Evolutionary conservation across 495 filamentous ascomycete genomes (phyloP).

Genomic region (Aspergillus nidulans): DNA sequence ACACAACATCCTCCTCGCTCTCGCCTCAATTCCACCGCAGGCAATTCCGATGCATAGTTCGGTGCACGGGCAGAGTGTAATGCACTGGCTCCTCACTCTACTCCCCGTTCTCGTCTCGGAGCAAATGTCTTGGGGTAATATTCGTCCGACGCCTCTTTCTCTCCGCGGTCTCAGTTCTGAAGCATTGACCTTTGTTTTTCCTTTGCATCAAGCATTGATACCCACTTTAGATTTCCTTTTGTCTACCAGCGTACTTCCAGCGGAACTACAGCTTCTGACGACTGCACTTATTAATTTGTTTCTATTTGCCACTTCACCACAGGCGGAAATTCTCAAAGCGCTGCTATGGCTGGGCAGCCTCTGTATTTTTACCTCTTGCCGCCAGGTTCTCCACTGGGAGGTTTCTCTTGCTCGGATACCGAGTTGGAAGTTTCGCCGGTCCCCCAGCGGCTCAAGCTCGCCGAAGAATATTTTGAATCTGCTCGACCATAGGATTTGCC

Average conservation of each 20-base stretch:
- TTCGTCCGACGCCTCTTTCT: conserved; percentile 29
- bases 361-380: conserved; percentile 65
- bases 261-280: conserved; percentile 85
- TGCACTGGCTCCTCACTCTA: conserved; percentile 71
- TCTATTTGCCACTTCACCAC: conserved; percentile 73
- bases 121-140: conserved; percentile 30
- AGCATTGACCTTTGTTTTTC: conserved; percentile 65
- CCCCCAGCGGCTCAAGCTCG: conserved; percentile 40
- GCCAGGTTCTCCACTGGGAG: conserved; percentile 76
- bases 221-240: conserved; percentile 71
- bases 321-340: conserved; percentile 75
- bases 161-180: conserved; percentile 52
- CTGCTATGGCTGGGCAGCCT: conserved; percentile 87
- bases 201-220: conserved; percentile 80
- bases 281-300: conserved; percentile 77
- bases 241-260: conserved; percentile 76
- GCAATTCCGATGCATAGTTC: conserved; percentile 60
- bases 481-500: conserved; percentile 46
- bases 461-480: conserved; percentile 47
- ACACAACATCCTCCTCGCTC: conserved; percentile 74
- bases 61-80: conserved; percentile 51
- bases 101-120: conserved; percentile 54
- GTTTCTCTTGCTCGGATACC: conserved; percentile 83
- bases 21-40: conserved; percentile 69
- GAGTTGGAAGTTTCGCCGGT: conserved; percentile 77